Base-by-base conservation (phyloP, 106 monocot species). In the Triglochin maritima region DNA sequence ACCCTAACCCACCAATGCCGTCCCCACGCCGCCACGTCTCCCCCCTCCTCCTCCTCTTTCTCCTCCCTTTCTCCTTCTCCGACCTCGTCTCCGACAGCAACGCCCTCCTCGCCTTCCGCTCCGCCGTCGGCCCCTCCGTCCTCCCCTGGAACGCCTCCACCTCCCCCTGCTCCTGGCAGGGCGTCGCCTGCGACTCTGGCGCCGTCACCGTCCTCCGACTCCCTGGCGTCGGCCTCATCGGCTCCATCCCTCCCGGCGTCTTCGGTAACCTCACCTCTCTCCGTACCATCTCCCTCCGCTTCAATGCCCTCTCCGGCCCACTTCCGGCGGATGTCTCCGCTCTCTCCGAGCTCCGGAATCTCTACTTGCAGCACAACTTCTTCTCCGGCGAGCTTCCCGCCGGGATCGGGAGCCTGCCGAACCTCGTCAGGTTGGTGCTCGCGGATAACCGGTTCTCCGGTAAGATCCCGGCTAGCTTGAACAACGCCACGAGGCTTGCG, bases 201-300 rank as follows among this genome's bases (percentile, higher is more conserved):
- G 75, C 86, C 56, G 84, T 94, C 51, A 60, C 74, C 49, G 63
- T 59, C 58, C 82, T 89, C 58, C 89, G 86, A 17, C 89, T 94
- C 65, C 89, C 93, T 43, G 86, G 79, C 65, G 60, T 68, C 11
- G 69, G 80, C 10, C 84, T 94, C 66, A 71, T 80, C 4, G 93
- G 93, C 71, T 4, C 51, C 14, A 74, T 94, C 50, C 93, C 93
- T 8, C 12, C 7, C 4, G 73, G 76, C 16, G 76, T 71, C 48
- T 4, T 94, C 16, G 77, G 79, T 46, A 89, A 81, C 71, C 86
- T 94, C 50, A 76, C 89, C 43, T 78, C 72, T 46, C 84, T 94
- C 69, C 75, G 76, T 4, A 82, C 80, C 0, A 81, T 94, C 67
- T 73, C 69, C 57, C 84, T 94, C 71, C 84, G 84, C 10, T 77